phyloP scores from a whole-genome alignment of 2,329 filamentous ascomycete species.

The Ophiostoma quercus region DNA sequence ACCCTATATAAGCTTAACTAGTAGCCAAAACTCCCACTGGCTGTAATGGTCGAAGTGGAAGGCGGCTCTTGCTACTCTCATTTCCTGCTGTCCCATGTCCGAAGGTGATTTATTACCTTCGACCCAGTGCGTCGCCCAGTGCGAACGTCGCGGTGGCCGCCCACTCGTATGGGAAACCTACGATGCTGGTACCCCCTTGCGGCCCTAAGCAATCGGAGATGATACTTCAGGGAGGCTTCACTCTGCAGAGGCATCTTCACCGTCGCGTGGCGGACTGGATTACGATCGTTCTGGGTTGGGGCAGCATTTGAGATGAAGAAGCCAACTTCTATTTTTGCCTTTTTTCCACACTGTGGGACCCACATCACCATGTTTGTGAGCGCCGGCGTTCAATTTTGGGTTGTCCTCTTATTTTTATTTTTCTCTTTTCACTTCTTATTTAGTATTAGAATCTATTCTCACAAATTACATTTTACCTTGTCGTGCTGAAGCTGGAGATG shows the following conservation, averaged over 20 bases:
- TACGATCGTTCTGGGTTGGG: conserved; percentile 59
- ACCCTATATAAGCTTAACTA: conserved; percentile 20
- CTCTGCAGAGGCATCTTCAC: conserved; percentile 67
- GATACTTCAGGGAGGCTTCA: conserved; percentile 66
- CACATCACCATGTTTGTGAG: background rate
- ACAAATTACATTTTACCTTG: too few species aligned
- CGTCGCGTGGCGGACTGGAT: conserved; percentile 66
- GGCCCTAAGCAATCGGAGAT: conserved; percentile 63
- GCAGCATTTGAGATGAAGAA: conserved; percentile 51
- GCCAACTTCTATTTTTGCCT: conserved; percentile 39
- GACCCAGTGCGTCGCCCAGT: conserved; percentile 53
- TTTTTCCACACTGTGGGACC: conserved; percentile 14
- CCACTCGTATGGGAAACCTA: conserved; percentile 64
- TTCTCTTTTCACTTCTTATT: background rate
- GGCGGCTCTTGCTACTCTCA: conserved; percentile 43
- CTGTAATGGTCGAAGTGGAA: conserved; percentile 30
- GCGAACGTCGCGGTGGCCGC: conserved; percentile 61
- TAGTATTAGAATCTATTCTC: background rate
- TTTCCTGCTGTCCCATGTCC: conserved; percentile 48
- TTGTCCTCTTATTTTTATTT: background rate
- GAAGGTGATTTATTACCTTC: conserved; percentile 39
- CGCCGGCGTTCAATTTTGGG: background rate
- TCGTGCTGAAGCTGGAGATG: too few species aligned
- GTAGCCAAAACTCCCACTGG: background rate
- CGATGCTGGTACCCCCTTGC: conserved; percentile 49